Percentiles rank a stretch among this genome's conserved stretches.
These are phyloP conservation scores for Vanrija sp. DNA, from an alignment of 1,284 basidiomycete genomes.

Conservation along the genomic window DNA sequence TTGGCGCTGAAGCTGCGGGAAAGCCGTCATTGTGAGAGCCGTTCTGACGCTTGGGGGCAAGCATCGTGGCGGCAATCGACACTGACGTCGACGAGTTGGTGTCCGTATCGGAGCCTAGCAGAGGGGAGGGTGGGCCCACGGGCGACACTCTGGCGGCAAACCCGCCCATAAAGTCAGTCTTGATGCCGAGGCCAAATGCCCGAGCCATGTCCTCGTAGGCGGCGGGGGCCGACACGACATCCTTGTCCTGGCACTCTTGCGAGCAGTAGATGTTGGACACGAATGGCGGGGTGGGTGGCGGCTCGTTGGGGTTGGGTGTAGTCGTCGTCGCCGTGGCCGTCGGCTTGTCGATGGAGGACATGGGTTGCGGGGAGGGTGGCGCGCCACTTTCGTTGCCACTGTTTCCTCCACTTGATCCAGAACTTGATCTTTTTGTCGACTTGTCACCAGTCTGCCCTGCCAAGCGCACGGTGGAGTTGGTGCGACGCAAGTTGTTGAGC, in stretches of 20 bases:
- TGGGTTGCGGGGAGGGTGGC: no score
- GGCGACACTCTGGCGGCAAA: constrained; percentile 9
- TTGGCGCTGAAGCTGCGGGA: constrained; percentile 33
- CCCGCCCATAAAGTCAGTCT: constrained; percentile 1
- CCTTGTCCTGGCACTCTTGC: constrained; percentile 27
- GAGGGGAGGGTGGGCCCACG: constrained; percentile 37
- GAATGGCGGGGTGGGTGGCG: constrained; percentile 10
- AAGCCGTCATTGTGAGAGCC: not conserved
- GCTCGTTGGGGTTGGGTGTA: not conserved
- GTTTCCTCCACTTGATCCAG: no score
- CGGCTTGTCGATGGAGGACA: no score
- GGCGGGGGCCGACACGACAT: constrained; percentile 24
- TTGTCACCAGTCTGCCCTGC: no score
- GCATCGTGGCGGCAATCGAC: constrained; percentile 6
- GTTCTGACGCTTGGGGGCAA: not conserved
- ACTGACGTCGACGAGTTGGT: constrained; percentile 29
- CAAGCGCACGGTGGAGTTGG: not conserved
- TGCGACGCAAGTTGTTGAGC: not conserved
- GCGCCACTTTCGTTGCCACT: no score
- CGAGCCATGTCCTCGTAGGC: constrained; percentile 32
- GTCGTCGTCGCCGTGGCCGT: not conserved
- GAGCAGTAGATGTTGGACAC: constrained; percentile 43
- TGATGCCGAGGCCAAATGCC: constrained; percentile 21
- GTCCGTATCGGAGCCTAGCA: constrained; percentile 40
- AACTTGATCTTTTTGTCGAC: no score